Conservation (phyloP, 73 alveolate genomes). For the Urostyla sp. region DNA sequence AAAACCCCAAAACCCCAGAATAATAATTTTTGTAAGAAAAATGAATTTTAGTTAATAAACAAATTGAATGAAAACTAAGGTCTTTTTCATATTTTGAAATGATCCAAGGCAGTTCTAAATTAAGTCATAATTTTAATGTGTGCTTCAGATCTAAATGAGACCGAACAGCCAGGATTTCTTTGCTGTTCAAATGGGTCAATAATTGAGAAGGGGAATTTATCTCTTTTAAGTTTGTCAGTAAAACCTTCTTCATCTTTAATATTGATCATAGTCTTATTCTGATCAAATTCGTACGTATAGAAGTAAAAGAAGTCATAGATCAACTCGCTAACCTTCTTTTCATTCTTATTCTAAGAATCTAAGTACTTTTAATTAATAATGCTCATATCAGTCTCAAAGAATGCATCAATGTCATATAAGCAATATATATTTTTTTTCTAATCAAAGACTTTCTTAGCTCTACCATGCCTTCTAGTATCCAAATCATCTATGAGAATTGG, state of each 20-base stretch:
- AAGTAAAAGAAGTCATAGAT: slow-evolving; percentile 80
- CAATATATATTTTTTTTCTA: neutral
- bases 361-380: slow-evolving; percentile 6
- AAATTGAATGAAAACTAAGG: too few relatives aligned
- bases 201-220: slow-evolving; percentile 77
- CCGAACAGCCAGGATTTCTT: slow-evolving; percentile 78
- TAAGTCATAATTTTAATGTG: slow-evolving; percentile 12
- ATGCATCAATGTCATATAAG: slow-evolving; percentile 23
- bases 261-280: slow-evolving; percentile 45
- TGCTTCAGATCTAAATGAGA: slow-evolving; percentile 21
- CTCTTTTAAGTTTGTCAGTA: slow-evolving; percentile 35
- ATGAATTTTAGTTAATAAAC: too few relatives aligned
- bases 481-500: slow-evolving; percentile 24
- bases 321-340: slow-evolving; percentile 75
- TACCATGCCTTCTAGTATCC: slow-evolving; percentile 21
- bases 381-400: slow-evolving; percentile 45
- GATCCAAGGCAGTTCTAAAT: slow-evolving; percentile 33
- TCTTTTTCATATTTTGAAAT: slow-evolving; percentile 17
- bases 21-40: too few relatives aligned
- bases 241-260: slow-evolving; percentile 41
- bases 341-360: slow-evolving; percentile 70
- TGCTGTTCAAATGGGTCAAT: slow-evolving; percentile 83
- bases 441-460: neutral
- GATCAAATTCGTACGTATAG: slow-evolving; percentile 77
- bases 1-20: too few relatives aligned